Evolutionary conservation across 495 filamentous ascomycete genomes (phyloP).

Genomic region (Platismatia glauca): DNA sequence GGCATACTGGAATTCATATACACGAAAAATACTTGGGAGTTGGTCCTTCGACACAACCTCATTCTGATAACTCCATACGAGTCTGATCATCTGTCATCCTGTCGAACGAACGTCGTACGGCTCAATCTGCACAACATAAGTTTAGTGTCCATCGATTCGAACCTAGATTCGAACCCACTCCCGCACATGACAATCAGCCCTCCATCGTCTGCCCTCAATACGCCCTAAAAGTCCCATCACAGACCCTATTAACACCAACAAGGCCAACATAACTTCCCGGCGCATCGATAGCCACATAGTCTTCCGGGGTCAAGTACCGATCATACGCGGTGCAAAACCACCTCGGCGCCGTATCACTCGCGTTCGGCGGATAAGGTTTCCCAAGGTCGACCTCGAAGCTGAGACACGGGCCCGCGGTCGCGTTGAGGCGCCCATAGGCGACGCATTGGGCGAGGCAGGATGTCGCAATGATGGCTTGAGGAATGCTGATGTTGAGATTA

Average conservation of each 20-base stretch:
- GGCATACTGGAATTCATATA: too few relatives aligned
- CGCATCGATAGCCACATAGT: slow-evolving; percentile 10
- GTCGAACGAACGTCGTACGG: too few relatives aligned
- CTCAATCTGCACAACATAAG: too few relatives aligned
- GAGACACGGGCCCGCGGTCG: slow-evolving; percentile 6
- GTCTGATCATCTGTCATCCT: too few relatives aligned
- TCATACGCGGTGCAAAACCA: slow-evolving; percentile 18
- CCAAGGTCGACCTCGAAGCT: slow-evolving; percentile 20
- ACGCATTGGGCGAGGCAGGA: slow-evolving; percentile 17
- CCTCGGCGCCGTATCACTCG: slow-evolving; percentile 11
- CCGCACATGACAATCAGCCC: neutral
- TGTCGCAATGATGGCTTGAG: slow-evolving; percentile 13
- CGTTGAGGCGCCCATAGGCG: neutral
- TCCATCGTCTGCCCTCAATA: neutral
- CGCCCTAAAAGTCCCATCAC: slow-evolving; percentile 10
- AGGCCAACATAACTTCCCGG: slow-evolving; percentile 11
- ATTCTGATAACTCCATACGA: too few relatives aligned
- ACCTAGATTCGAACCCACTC: neutral
- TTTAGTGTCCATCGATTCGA: too few relatives aligned
- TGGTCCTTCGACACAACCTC: too few relatives aligned
- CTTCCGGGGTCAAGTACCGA: neutral
- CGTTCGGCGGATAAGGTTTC: slow-evolving; percentile 6
- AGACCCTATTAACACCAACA: slow-evolving; percentile 16
- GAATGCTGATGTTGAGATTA: slow-evolving; percentile 5
- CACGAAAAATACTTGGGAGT: too few relatives aligned